phyloP scores from a whole-genome alignment of 2,329 filamentous ascomycete genomes.

The Sclerotinia minor region DNA sequence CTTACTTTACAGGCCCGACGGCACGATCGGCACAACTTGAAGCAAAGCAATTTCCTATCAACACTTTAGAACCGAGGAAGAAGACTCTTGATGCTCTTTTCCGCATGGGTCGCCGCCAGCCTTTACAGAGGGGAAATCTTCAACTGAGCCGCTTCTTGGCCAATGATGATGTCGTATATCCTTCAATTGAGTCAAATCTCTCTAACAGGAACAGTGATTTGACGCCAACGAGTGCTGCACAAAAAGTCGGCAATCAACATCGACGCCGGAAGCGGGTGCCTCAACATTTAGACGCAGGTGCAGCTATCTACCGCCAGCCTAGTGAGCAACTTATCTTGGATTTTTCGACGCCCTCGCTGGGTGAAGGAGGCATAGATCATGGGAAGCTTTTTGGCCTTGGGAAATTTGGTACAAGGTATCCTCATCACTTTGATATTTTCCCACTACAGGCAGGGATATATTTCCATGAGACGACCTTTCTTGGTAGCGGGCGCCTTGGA shows the following conservation, averaged over 20 bases:
- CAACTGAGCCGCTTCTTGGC: constrained; percentile 45
- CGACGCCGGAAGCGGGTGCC: constrained; percentile 37
- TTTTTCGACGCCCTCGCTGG: constrained; percentile 32
- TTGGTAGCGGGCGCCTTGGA: constrained; percentile 55
- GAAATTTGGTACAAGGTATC: constrained; percentile 61
- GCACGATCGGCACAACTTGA: constrained; percentile 58
- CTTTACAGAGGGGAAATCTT: constrained; percentile 36
- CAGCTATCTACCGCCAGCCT: constrained; percentile 41
- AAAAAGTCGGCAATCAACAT: neutral
- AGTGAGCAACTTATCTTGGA: constrained; percentile 38
- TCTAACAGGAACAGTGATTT: neutral
- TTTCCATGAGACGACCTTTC: constrained; percentile 60
- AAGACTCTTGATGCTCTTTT: constrained; percentile 57
- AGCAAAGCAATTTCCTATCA: constrained; percentile 41
- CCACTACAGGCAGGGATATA: constrained; percentile 56
- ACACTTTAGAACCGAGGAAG: constrained; percentile 54
- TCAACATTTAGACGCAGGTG: constrained; percentile 38
- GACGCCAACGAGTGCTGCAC: neutral
- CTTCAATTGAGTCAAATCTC: constrained; percentile 24
- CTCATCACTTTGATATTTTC: constrained; percentile 62
- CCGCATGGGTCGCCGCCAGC: constrained; percentile 44
- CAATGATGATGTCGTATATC: constrained; percentile 31
- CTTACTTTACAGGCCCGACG: constrained; percentile 30
- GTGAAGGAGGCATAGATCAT: constrained; percentile 31
- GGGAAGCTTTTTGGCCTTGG: constrained; percentile 55